Evolutionary conservation across 2,329 filamentous ascomycete genomes (phyloP), one percentile per base, ranked within the genome.

Genomic region (Fonsecaea multimorphosa): DNA sequence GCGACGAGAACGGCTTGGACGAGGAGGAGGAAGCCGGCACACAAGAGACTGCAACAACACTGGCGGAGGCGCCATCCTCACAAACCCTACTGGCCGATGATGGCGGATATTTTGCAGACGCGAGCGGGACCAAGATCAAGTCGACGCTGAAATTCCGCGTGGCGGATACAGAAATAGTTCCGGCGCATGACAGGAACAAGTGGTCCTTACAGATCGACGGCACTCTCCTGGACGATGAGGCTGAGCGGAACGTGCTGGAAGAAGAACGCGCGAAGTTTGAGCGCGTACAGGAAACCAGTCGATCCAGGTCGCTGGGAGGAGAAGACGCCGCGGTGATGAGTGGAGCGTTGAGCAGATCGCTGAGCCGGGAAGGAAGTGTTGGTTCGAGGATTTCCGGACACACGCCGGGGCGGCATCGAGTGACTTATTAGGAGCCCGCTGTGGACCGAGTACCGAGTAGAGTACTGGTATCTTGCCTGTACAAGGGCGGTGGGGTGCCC

Each of bases 121-220:
- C 82, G 2, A 80, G 83, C 3, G 92, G 91, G 1, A 83, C 87
- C 38, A 88, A 86, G 70, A 84, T 97, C 63, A 85, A 86, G 63
- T 90, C 91, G 12, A 86, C 86, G 73, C 78, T 96, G 40, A 84
- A 85, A 60, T 96, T 97, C 78, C 85, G 88, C 70, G 92, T 97
- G 74, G 88, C 89, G 71, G 92, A 96, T 76, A 91, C 95, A 68
- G 93, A 97, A 72, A 75, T 82, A 27, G 81, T 82, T 72, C 89
- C 91, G 0, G 90, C 89, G 31, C 85, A 88, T 54, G 91, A 90
- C 70, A 87, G 88, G 59, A 87, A 89, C 71, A 89, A 89, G 66
- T 92, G 91, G 11, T 95, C 94, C 75, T 79, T 97, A 67, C 93
- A 90, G 71, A 89, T 97, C 68, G 90, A 95, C 76, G 94, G 93